Evolutionary conservation across 306 rosid species (phyloP), one percentile per base, ranked within the genome.

Genomic region (Dalbergia cochinchinensis): DNA sequence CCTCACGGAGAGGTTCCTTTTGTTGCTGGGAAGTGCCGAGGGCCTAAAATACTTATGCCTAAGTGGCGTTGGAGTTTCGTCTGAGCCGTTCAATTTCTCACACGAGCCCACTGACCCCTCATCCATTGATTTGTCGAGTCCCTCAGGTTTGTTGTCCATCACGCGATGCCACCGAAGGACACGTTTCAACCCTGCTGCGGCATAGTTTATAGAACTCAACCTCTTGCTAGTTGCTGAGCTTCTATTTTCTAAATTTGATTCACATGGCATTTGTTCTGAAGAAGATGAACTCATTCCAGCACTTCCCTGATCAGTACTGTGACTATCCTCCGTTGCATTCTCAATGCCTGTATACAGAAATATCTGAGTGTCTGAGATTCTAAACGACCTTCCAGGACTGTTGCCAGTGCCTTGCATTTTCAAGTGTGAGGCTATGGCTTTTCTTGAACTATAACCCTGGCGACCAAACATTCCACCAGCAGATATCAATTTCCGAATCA

Each of bases 381-480:
- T 79, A 39, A 95, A 95, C n/a, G 85, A 89, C 6, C 97, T 86
- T 35, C 99, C 99, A 1, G 99, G 99, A 66, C 99, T 95, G 71
- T 87, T 84, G 48, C 96, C 94, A 19, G 78, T 73, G 42, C 91
- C 91, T 78, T 92, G 97, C 93, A 84, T 83, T 76, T 89, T 95
- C 76, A 95, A 73, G 59, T 90, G 96, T 0, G 94, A 89, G 76
- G 97, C 99, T 15, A 95, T 90, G 63, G 92, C 94, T 84, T 83
- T 95, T 74, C 99, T 90, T n/a, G 94, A 91, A 45, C 74, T 83
- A 71, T 87, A 82, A 41, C 89, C 93, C 78, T 86, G 85, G 76
- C 85, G 81, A 69, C 96, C 91, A 83, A 93, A 93, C 69, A 93
- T 90, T 58, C 94, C 99, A 6, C 99, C 99, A 3, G 98, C 99